Percentiles rank a stretch among this genome's conserved stretches.
Evolutionary conservation across 2,329 filamentous ascomycete genomes (phyloP).

Genomic region (Tetracladium maxilliforme): DNA sequence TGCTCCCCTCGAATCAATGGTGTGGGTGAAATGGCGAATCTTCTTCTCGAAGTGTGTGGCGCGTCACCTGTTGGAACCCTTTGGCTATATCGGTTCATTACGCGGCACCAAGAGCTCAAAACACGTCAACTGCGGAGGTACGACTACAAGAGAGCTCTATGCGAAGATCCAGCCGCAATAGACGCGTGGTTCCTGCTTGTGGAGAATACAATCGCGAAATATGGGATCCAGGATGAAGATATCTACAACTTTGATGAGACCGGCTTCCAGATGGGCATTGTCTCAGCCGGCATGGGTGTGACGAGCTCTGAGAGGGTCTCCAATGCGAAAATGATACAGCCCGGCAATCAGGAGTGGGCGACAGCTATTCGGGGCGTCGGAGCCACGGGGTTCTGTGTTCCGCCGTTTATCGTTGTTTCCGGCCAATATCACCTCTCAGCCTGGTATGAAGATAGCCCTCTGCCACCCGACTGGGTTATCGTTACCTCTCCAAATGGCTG

Average conservation of each 20-base stretch:
- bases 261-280: constrained; percentile 9
- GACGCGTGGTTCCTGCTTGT: constrained; percentile 6
- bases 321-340: constrained; percentile 7
- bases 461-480: constrained; percentile 14
- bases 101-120: constrained; percentile 2
- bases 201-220: constrained; percentile 7
- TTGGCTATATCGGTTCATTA: constrained; percentile 4
- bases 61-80: constrained; percentile 3
- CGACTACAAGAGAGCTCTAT: constrained; percentile 6
- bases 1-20: constrained; percentile 2
- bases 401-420: constrained; percentile 11
- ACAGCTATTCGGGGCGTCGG: constrained; percentile 11
- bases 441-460: constrained; percentile 10
- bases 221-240: constrained; percentile 6
- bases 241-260: constrained; percentile 11
- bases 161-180: constrained; percentile 8
- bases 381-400: constrained; percentile 7
- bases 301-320: constrained; percentile 6
- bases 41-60: constrained; percentile 1
- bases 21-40: constrained; percentile 5
- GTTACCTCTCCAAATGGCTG: constrained; percentile 15
- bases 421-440: constrained; percentile 7
- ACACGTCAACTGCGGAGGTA: constrained; percentile 3
- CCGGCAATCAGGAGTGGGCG: constrained; percentile 11
- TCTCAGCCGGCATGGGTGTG: constrained; percentile 6